Evolutionary conservation across 2,329 filamentous ascomycete species (phyloP).

Genomic region (Dissoconium aciculare): DNA sequence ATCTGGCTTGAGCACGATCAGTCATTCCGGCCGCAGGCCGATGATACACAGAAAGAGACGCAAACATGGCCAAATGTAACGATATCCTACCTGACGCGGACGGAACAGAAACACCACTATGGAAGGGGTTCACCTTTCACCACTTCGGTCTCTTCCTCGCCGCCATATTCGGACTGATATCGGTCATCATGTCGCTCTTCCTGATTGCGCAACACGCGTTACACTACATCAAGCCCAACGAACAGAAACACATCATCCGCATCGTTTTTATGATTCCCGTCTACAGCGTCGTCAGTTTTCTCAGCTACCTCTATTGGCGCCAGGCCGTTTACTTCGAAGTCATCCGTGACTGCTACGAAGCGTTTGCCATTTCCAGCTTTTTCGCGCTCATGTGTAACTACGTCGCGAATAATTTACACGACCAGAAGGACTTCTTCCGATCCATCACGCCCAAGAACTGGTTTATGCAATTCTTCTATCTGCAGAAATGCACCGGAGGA

Average conservation of each 20-base stretch:
- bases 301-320: constrained; percentile 59
- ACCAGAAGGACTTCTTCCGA: constrained; percentile 71
- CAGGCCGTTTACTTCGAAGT: constrained; percentile 70
- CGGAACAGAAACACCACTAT: constrained; percentile 33
- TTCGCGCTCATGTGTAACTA: constrained; percentile 73
- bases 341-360: constrained; percentile 73
- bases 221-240: constrained; percentile 44
- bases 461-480: constrained; percentile 59
- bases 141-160: constrained; percentile 40
- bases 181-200: constrained; percentile 36
- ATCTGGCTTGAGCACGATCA: too few relatives aligned
- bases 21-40: background rate
- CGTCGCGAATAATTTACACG: constrained; percentile 59
- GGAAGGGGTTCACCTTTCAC: constrained; percentile 42
- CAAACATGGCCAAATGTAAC: constrained; percentile 30
- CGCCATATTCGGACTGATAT: constrained; percentile 38
- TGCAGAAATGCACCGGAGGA: constrained; percentile 56
- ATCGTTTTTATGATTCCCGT: constrained; percentile 81
- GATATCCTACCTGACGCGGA: constrained; percentile 33
- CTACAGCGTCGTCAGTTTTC: constrained; percentile 59
- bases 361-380: constrained; percentile 76
- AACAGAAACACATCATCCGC: constrained; percentile 62
- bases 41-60: background rate
- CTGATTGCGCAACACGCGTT: constrained; percentile 43
- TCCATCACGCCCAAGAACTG: constrained; percentile 52